Evolutionary conservation across 202 grass and related monocot genomes (phyloP).

Genomic region (Hordeum pubiflorum): DNA sequence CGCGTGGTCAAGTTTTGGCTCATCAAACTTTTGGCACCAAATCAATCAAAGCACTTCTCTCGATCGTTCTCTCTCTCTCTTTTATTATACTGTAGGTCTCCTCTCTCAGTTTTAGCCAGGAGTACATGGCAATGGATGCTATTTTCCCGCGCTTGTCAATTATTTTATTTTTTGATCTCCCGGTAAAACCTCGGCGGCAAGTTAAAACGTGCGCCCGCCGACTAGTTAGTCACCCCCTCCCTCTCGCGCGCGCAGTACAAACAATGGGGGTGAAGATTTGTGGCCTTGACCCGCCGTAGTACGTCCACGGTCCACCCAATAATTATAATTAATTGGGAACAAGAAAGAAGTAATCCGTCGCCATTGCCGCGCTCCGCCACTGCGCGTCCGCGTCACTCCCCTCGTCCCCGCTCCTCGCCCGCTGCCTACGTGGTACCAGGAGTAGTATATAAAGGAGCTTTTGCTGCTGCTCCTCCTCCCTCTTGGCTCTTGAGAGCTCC

Average conservation of each 20-base stretch:
- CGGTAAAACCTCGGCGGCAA: background rate
- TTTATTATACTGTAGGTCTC: no score
- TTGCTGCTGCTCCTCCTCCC: background rate
- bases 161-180: no score
- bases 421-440: background rate
- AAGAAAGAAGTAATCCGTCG: background rate
- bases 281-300: constrained; percentile 10
- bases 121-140: background rate
- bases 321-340: background rate
- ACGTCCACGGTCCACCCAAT: background rate
- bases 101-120: no score
- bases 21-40: background rate
- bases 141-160: background rate
- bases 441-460: constrained; percentile 27
- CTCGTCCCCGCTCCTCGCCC: background rate
- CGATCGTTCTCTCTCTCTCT: no score
- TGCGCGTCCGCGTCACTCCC: constrained; percentile 16
- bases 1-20: background rate
- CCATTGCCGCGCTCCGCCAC: constrained; percentile 14
- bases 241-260: background rate
- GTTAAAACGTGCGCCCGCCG: background rate
- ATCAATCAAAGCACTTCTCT: background rate
- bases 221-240: no score
- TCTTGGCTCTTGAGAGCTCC: background rate
- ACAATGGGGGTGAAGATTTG: constrained; percentile 19